Evolutionary conservation across 805 yeast genomes (phyloP).

Genomic region (Candida patagonica): DNA sequence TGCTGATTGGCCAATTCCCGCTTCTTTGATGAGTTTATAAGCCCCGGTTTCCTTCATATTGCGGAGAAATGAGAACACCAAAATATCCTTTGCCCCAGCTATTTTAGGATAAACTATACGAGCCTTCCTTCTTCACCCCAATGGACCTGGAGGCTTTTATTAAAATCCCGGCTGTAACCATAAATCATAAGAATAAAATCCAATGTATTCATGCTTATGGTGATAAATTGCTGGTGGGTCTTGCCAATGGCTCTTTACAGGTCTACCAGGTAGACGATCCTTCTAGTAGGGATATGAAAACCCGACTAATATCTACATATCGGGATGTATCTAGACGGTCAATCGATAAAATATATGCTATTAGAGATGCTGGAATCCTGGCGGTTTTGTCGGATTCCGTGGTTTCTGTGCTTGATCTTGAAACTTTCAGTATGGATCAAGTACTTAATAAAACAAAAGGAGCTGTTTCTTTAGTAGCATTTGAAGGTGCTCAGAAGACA

Average conservation of each 20-base stretch:
- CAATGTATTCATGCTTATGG: slow-evolving; percentile 16
- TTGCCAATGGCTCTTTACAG: slow-evolving; percentile 21
- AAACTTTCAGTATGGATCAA: slow-evolving; percentile 25
- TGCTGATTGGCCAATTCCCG: slow-evolving; percentile 19
- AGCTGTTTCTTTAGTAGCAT: slow-evolving; percentile 22
- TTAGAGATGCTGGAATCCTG: slow-evolving; percentile 27
- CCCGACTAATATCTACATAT: slow-evolving; percentile 13
- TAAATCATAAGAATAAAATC: slow-evolving; percentile 9
- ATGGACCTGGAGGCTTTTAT: slow-evolving; percentile 2
- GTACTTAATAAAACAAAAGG: slow-evolving; percentile 29
- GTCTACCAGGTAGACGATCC: slow-evolving; percentile 21
- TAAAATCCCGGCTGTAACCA: background rate
- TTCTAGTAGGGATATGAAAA: slow-evolving; percentile 10
- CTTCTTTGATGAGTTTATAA: slow-evolving; percentile 14
- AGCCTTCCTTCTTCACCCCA: too few relatives aligned
- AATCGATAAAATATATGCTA: slow-evolving; percentile 27
- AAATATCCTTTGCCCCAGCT: too few relatives aligned
- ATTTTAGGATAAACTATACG: too few relatives aligned
- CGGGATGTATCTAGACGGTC: slow-evolving; percentile 19
- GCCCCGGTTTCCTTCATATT: slow-evolving; percentile 17
- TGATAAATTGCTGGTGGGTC: slow-evolving; percentile 23
- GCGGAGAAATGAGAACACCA: too few relatives aligned
- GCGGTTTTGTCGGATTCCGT: slow-evolving; percentile 25
- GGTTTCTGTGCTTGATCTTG: slow-evolving; percentile 27
- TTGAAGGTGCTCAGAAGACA: slow-evolving; percentile 11